Evolutionary conservation across 768 basidiomycete genomes (phyloP).

Genomic region (Boletus pseudopeckii): DNA sequence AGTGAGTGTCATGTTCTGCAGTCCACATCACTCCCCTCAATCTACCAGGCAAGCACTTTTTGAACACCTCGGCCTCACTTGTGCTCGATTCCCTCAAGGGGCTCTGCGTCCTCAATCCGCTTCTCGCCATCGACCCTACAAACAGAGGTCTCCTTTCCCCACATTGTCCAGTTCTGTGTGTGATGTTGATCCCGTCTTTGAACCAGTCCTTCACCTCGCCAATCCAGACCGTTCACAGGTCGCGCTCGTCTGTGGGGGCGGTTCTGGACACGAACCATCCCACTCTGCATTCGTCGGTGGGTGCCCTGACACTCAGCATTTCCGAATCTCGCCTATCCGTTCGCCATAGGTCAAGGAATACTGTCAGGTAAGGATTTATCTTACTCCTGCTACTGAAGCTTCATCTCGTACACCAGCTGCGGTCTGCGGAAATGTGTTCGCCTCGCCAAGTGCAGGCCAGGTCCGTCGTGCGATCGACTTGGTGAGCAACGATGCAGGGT

Average conservation of each 20-base stretch:
- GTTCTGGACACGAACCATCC: constrained; percentile 88
- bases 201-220: constrained; percentile 59
- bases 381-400: background rate
- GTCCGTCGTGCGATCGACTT: constrained; percentile 79
- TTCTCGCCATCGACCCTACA: constrained; percentile 62
- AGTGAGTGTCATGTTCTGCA: background rate
- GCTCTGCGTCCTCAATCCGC: constrained; percentile 66
- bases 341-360: constrained; percentile 62
- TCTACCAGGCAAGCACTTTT: constrained; percentile 60
- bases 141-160: constrained; percentile 57
- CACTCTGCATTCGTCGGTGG: constrained; percentile 88
- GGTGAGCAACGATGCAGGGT: constrained; percentile 71
- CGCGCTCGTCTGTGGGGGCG: constrained; percentile 78
- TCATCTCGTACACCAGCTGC: constrained; percentile 45
- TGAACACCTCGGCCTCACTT: constrained; percentile 66
- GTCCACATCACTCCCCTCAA: background rate
- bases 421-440: constrained; percentile 87
- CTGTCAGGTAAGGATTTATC: constrained; percentile 51
- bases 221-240: constrained; percentile 62
- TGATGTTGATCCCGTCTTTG: background rate
- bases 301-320: constrained; percentile 11
- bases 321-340: background rate
- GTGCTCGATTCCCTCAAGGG: constrained; percentile 79
- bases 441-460: constrained; percentile 84
- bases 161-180: background rate